Evolutionary conservation across 83 land plant genomes (phyloP).

Genomic region (Diphasiastrum complanatum): DNA sequence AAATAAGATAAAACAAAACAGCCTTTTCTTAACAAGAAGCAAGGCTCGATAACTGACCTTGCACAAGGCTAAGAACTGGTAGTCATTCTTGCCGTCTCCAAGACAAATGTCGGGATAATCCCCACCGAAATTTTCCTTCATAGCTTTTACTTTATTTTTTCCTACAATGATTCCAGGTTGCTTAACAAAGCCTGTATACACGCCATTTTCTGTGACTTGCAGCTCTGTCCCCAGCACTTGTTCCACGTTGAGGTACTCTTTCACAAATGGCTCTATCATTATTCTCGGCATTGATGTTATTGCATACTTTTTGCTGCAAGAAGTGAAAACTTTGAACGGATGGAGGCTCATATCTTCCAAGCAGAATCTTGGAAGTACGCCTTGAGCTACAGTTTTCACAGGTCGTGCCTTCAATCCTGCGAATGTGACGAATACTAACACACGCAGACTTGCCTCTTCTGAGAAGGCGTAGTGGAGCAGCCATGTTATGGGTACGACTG

Average conservation of each 20-base stretch:
- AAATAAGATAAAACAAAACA: too few species aligned
- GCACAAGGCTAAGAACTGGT: constrained; percentile 47
- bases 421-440: constrained; percentile 56
- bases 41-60: constrained; percentile 46
- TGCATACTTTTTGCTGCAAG: constrained; percentile 37
- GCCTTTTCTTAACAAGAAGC: too few species aligned
- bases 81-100: constrained; percentile 34
- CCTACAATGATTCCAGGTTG: constrained; percentile 7
- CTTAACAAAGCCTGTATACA: constrained; percentile 18
- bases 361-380: constrained; percentile 77
- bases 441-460: constrained; percentile 6
- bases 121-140: constrained; percentile 18
- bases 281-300: constrained; percentile 55
- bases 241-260: constrained; percentile 47
- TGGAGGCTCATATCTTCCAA: constrained; percentile 52
- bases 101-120: constrained; percentile 51
- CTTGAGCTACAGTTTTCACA: constrained; percentile 40
- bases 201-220: constrained; percentile 23
- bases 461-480: neutral
- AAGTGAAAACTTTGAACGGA: constrained; percentile 30
- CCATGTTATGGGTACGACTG: too few species aligned
- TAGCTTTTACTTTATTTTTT: constrained; percentile 9
- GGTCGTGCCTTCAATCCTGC: constrained; percentile 42
- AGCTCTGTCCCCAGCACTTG: constrained; percentile 57
- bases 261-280: constrained; percentile 61